Evolutionary conservation across 768 basidiomycete genomes (phyloP).

Genomic region (Omphalotus guepiniiformis): DNA sequence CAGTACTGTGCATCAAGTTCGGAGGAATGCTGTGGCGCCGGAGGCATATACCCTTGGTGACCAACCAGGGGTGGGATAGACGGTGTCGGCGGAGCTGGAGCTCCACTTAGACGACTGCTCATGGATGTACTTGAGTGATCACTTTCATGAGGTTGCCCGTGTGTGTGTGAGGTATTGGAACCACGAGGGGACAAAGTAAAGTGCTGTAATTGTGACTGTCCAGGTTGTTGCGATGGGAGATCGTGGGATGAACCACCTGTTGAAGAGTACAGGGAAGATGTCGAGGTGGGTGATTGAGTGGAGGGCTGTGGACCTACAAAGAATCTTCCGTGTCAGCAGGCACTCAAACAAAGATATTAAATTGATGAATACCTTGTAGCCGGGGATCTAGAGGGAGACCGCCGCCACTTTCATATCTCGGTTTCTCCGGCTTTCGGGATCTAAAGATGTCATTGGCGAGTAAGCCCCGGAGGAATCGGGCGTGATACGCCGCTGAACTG

Average conservation of each 20-base stretch:
- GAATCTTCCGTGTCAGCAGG: background rate
- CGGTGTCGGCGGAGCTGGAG: background rate
- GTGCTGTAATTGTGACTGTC: conserved; percentile 2
- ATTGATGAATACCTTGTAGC: conserved; percentile 42
- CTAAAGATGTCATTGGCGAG: conserved; percentile 61
- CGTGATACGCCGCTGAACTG: conserved; percentile 69
- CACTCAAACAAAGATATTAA: conserved; percentile 1
- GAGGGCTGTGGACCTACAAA: conserved; percentile 5
- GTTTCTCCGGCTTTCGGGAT: conserved; percentile 39
- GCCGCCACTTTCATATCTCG: conserved; percentile 30
- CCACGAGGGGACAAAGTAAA: background rate
- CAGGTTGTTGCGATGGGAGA: too few species aligned
- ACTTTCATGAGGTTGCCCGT: background rate
- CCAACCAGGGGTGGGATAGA: background rate
- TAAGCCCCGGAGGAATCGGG: conserved; percentile 72
- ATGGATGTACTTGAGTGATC: background rate
- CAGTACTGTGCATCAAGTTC: conserved; percentile 70
- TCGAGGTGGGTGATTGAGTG: conserved; percentile 3
- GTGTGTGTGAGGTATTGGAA: background rate
- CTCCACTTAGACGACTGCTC: background rate
- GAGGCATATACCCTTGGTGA: conserved; percentile 4
- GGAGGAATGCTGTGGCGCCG: conserved; percentile 19
- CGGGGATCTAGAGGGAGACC: conserved; percentile 51
- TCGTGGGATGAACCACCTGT: too few species aligned
- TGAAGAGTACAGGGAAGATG: background rate